These are phyloP conservation scores for Penicillium sp. DNA, from an alignment of 2,329 filamentous ascomycete species.

Conservation along the genomic window DNA sequence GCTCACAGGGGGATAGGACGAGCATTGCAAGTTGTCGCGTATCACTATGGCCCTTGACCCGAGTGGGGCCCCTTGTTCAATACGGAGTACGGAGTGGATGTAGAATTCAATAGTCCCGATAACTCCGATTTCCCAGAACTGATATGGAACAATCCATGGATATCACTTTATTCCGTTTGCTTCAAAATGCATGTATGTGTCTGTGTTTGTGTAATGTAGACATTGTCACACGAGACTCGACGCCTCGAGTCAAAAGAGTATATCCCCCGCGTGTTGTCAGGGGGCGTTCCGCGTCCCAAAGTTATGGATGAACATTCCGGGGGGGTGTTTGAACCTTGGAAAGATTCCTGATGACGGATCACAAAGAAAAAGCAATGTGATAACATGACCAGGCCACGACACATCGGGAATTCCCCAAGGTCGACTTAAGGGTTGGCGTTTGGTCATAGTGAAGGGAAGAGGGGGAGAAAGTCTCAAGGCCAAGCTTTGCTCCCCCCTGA, in stretches of 20 bases:
- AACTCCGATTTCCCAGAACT: background rate
- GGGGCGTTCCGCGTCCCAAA: conserved; percentile 1
- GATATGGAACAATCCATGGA: background rate
- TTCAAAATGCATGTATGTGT: background rate
- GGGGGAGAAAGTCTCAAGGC: background rate
- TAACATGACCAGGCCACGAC: background rate
- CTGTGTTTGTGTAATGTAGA: background rate
- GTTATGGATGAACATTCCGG: conserved; percentile 20
- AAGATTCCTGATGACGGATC: conserved; percentile 16
- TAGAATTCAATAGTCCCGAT: background rate
- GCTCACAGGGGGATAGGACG: conserved; percentile 3
- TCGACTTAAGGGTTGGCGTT: background rate
- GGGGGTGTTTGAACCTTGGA: background rate
- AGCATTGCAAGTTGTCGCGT: conserved; percentile 5
- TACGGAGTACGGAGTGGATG: too few relatives aligned
- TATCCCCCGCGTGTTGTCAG: background rate
- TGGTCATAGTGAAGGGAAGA: background rate
- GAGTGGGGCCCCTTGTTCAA: background rate
- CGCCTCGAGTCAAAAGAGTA: background rate
- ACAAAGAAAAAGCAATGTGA: background rate
- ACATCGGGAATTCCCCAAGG: background rate
- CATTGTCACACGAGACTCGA: background rate
- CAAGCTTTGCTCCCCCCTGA: conserved; percentile 16
- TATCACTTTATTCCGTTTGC: too few relatives aligned
- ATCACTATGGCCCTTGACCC: conserved; percentile 5